Evolutionary conservation across 2,329 filamentous ascomycete species (phyloP), one percentile per base, ranked within the genome.

Genomic region (Diaporthe sp.): DNA sequence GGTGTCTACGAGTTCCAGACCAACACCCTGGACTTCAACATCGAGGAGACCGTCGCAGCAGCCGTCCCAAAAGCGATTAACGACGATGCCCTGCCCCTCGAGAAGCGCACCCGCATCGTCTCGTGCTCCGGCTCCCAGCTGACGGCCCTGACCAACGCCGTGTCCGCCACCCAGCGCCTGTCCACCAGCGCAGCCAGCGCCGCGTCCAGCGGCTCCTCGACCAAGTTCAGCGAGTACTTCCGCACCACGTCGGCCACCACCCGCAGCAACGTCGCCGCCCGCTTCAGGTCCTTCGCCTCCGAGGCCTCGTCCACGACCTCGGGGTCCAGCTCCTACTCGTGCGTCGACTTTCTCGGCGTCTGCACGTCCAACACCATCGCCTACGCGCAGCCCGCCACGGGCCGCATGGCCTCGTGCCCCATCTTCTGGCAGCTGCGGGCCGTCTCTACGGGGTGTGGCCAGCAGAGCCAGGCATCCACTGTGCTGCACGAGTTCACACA

Each of bases 161-260:
- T 72, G 9, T 40, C 54, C 6, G 55, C 54, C 45, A 64, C 55
- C 33, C 50, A 72, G 40, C 70, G 55, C 25, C 70, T 64, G 4
- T 47, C 70, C 4, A 54, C 54, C 2, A 30, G 12, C 30, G 70
- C 70, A 25, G 70, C 70, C 55, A 64, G 7, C 30, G 70, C 70
- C 15, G 70, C 70, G 13, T 19, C 40, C 25, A 64, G 70, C 30
- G 70, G 70, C 33, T 61, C 54, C 13, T 13, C 70, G 28, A 52
- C 70, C 30, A 72, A 72, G 70, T 72, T 72, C 70, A 58, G 22
- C 55, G 70, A 72, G 57, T 72, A 72, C 54, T 72, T 72, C 42
- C 54, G 54, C 55, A 64, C 57, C 45, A 72, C 70, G 45, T 47
- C 70, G 19, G 57, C 70, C 30, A 61, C 70, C 1, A 61, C 54